A percentile compares a stretch with the other conserved stretches of the same genome.
Evolutionary conservation across 148 eudicot genomes (phyloP).

Genomic region (Chenopodium suecicum): DNA sequence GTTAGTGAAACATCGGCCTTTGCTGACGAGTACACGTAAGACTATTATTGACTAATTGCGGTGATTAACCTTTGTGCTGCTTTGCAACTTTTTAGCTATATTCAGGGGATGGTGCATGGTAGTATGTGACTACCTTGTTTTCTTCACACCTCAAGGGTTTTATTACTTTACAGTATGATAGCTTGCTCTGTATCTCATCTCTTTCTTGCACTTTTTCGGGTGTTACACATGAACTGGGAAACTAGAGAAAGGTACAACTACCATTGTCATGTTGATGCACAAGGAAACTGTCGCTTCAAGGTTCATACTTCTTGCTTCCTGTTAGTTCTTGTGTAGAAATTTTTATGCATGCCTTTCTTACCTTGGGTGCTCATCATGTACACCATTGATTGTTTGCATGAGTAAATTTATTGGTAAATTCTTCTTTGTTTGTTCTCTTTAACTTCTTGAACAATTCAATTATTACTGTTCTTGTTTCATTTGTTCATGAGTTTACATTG

Average conservation of each 20-base stretch:
- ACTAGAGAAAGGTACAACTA: not conserved
- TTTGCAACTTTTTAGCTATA: not conserved
- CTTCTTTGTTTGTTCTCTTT: too few species aligned
- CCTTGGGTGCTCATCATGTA: not conserved
- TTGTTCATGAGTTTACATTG: not conserved
- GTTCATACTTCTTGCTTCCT: slow-evolving; percentile 4
- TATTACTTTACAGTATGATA: not conserved
- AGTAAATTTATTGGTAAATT: too few species aligned
- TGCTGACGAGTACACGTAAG: too few species aligned
- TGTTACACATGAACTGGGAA: not conserved
- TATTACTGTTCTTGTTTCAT: too few species aligned
- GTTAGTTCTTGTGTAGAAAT: not conserved
- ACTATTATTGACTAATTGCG: too few species aligned
- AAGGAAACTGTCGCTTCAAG: slow-evolving; percentile 11
- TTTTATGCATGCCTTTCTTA: not conserved
- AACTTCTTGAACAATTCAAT: too few species aligned
- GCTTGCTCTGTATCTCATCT: not conserved
- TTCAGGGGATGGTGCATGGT: not conserved
- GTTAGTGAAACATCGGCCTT: too few species aligned
- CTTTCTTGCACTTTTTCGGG: not conserved
- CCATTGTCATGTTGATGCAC: slow-evolving; percentile 8
- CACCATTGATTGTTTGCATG: too few species aligned
- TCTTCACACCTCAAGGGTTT: not conserved
- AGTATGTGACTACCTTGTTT: not conserved
- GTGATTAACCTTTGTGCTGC: too few species aligned